Evolutionary conservation across 2,329 filamentous ascomycete genomes (phyloP), one percentile per base, ranked within the genome.

Genomic region (Diplodia intermedia): DNA sequence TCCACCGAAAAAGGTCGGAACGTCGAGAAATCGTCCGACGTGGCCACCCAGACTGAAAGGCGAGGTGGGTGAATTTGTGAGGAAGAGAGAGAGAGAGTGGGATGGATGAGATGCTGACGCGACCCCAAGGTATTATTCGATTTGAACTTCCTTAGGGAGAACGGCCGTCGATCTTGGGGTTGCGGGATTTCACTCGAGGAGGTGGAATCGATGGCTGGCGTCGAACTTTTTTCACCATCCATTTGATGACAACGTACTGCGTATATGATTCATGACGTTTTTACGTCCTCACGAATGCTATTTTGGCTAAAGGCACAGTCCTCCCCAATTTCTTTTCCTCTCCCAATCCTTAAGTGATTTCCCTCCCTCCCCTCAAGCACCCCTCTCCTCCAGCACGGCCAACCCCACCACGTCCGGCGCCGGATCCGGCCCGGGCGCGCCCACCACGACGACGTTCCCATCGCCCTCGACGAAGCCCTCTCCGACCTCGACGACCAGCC

Each of bases 321-420:
- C 33, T 11, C 11, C 8, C 33, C 33, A 4, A 2, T 11, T 36
- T 36, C n/a, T n/a, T 3, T 9, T 11, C 33, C 33, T 11, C 33
- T n/a, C 33, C 36, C 36, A 38, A 38, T 38, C 9, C 9, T 38
- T 11, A 38, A 38, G 9, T 12, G 8, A 38, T 38, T 12, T 38
- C 33, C 33, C 6, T 33, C 6, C 31, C 31, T 15, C 3, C 18
- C 57, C 4, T 18, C 61, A 14, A 50, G 43, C 33, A 20, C 61
- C 31, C 12, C 33, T 20, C 43, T 14, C 31, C 33, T 54, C 61
- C 61, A 66, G 40, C 18, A 67, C 55, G 9, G 52, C 73, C 20
- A 78, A 71, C 8, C 76, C 76, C 4, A 78, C 73, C 9, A 78
- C 47, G 67, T 78, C 75, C 0, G 76, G 75, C 29, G 71, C 74